Base-by-base conservation (phyloP, 2,329 filamentous ascomycete species). In the Phialophora tarda region DNA sequence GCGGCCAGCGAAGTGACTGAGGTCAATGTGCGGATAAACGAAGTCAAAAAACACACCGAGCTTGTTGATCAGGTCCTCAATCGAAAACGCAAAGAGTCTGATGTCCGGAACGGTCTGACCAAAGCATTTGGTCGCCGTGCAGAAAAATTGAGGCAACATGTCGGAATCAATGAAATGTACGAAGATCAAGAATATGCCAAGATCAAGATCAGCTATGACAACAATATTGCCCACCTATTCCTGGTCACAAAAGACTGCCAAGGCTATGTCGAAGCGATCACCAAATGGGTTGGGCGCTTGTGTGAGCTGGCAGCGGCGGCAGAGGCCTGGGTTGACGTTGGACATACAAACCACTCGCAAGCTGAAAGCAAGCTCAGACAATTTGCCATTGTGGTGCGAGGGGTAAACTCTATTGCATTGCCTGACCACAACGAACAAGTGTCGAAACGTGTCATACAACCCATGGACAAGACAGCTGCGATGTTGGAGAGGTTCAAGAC, bases 191-290 rank as follows among this genome's bases (percentile, higher is more conserved):
- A 89, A 17, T 99, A 96, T 77, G 85, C 89, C 65, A 89, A 90
- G 70, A 82, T 95, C 30, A 88, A 93, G 67, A 91, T 97, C 75
- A 92, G 89, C 74, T 98, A 97, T 74, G 90, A 91, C 34, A 92
- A 96, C 68, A 93, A 97, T 76, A 97, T 93, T 77, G 89, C 97
- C 68, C 90, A 94, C 67, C 82, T 98, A 30, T 94, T 98, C 75
- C 91, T 99, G 47, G 92, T 97, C 50, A 88, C 96, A 74, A 88
- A 93, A 65, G 95, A 98, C 76, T 90, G 97, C n/a, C 92, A 97
- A 74, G 92, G 89, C 73, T 98, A 98, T 77, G 89, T 92, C 4
- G 86, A 90, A n/a, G 89, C 93, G 64, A 88, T 92, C 3, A 87
- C 90, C 8, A 86, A 86, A n/a, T 92, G 91, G 69, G 89, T 97